Conservation (phyloP, 352 stramenopile genomes). For the Phytophthora vignae region DNA sequence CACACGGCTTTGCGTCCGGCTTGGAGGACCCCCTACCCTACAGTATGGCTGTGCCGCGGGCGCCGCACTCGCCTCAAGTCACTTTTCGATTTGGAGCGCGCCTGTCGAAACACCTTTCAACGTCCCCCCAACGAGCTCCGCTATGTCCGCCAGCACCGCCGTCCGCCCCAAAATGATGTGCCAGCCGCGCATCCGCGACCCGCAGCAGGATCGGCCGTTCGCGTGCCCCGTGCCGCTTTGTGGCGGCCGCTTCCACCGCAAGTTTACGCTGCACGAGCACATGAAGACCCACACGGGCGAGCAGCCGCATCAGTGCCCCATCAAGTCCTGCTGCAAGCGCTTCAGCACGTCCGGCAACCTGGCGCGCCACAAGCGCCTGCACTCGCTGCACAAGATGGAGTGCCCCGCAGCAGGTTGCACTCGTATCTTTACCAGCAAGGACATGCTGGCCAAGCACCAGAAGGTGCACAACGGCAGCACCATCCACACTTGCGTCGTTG, state of each 20-base stretch:
- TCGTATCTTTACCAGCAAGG: slow-evolving; percentile 64
- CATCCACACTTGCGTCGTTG: slow-evolving; percentile 61
- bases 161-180: slow-evolving; percentile 16
- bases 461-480: slow-evolving; percentile 64
- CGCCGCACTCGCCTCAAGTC: slow-evolving; percentile 25
- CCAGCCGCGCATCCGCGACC: slow-evolving; percentile 31
- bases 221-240: slow-evolving; percentile 43
- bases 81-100: slow-evolving; percentile 45
- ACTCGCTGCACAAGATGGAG: slow-evolving; percentile 67
- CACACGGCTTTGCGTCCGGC: background rate
- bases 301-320: slow-evolving; percentile 67
- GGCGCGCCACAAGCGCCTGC: slow-evolving; percentile 71
- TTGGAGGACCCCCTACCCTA: slow-evolving; percentile 1
- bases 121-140: background rate
- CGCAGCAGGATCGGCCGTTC: slow-evolving; percentile 43
- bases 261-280: slow-evolving; percentile 78
- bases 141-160: slow-evolving; percentile 26
- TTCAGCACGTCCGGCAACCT: slow-evolving; percentile 70
- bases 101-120: slow-evolving; percentile 25
- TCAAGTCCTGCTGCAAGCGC: slow-evolving; percentile 57
- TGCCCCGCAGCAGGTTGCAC: slow-evolving; percentile 57
- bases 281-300: slow-evolving; percentile 84
- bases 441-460: slow-evolving; percentile 63
- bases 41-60: slow-evolving; percentile 4
- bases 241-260: slow-evolving; percentile 64